Evolutionary conservation across 2,329 filamentous ascomycete genomes (phyloP).

Genomic region (Exophiala spinifera): DNA sequence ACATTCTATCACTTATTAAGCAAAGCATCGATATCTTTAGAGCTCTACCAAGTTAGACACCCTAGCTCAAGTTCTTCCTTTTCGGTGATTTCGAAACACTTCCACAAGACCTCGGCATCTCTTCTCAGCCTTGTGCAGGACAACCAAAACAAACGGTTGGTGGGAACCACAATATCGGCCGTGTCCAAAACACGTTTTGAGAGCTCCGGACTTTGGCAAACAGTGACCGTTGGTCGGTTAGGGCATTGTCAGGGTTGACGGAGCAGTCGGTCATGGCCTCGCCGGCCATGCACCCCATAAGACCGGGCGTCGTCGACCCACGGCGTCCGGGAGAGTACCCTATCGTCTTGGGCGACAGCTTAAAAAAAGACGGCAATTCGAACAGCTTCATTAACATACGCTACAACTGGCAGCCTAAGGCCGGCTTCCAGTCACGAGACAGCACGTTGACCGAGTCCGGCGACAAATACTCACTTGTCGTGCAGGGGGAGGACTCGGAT

Average conservation of each 20-base stretch:
- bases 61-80: too few relatives aligned
- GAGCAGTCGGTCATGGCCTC: constrained; percentile 16
- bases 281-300: constrained; percentile 19
- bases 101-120: too few relatives aligned
- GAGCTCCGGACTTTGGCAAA: too few relatives aligned
- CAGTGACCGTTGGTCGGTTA: too few relatives aligned
- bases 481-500: constrained; percentile 10
- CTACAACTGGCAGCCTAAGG: constrained; percentile 47
- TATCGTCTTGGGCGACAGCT: constrained; percentile 43
- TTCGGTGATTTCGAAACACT: too few relatives aligned
- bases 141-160: too few relatives aligned
- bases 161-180: too few relatives aligned
- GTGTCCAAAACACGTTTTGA: too few relatives aligned
- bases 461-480: constrained; percentile 16
- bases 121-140: too few relatives aligned
- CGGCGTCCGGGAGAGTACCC: constrained; percentile 43
- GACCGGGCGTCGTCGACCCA: constrained; percentile 17
- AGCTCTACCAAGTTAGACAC: neutral
- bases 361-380: constrained; percentile 34
- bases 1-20: neutral
- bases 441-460: constrained; percentile 20
- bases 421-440: constrained; percentile 23
- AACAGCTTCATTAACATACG: constrained; percentile 38
- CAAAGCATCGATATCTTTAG: too few relatives aligned
- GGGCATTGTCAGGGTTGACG: neutral